Evolutionary conservation across 805 yeast genomes (phyloP).

Genomic region (Teunomyces gatunensis): DNA sequence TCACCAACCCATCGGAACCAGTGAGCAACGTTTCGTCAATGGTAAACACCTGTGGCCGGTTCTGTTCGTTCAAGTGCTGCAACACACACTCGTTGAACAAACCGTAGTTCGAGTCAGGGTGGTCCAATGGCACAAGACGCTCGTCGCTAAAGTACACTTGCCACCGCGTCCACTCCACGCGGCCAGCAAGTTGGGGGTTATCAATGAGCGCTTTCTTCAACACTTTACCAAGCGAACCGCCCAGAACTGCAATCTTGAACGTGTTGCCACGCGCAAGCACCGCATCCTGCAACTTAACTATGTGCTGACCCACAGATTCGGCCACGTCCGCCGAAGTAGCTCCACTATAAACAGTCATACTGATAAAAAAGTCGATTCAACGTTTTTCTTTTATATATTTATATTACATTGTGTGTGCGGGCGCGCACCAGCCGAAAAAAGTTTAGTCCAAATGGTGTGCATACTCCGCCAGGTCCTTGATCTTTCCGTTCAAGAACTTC

Average conservation of each 20-base stretch:
- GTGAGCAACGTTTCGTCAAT: conserved; percentile 62
- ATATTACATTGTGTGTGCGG: neutral
- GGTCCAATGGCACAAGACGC: conserved; percentile 78
- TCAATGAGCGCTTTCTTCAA: conserved; percentile 65
- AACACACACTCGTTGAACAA: conserved; percentile 66
- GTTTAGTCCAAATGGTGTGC: conserved; percentile 68
- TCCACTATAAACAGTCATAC: conserved; percentile 35
- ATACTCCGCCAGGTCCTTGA: conserved; percentile 90
- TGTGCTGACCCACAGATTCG: conserved; percentile 58
- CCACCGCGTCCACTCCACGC: conserved; percentile 71
- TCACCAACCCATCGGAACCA: conserved; percentile 43
- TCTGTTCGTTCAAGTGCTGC: conserved; percentile 40
- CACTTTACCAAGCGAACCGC: conserved; percentile 85
- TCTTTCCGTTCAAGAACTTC: conserved; percentile 76
- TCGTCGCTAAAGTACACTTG: conserved; percentile 86
- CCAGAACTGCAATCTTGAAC: conserved; percentile 82
- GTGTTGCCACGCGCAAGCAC: conserved; percentile 45
- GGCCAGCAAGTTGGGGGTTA: conserved; percentile 41
- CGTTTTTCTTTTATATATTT: neutral
- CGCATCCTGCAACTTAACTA: conserved; percentile 59
- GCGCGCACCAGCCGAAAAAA: neutral
- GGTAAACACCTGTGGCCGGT: conserved; percentile 61
- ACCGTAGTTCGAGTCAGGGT: conserved; percentile 84
- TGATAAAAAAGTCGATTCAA: neutral
- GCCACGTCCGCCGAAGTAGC: conserved; percentile 61